Evolutionary conservation across 139 green algal genomes (phyloP).

Genomic region (Picochlorum sp.): DNA sequence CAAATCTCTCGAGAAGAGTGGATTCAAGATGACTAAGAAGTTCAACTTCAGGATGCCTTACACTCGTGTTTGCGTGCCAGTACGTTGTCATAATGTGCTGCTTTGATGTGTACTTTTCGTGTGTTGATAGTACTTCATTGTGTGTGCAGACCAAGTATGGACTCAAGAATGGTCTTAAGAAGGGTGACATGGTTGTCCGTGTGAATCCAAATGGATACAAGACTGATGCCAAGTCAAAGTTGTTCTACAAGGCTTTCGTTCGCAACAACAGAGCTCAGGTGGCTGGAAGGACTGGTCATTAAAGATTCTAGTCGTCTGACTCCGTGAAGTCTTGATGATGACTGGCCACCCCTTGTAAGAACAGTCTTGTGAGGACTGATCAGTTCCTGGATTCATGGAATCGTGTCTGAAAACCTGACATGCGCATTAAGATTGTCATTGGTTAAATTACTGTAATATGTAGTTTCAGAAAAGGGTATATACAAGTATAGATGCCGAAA

Average conservation of each 20-base stretch:
- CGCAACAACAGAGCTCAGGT: background rate
- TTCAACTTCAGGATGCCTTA: conserved; percentile 1
- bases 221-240: background rate
- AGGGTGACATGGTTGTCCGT: background rate
- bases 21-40: background rate
- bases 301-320: background rate
- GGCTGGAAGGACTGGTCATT: background rate
- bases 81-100: background rate
- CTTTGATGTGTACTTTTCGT: no score
- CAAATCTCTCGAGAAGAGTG: background rate
- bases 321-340: no score
- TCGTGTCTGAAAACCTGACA: no score
- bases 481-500: no score
- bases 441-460: no score
- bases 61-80: background rate
- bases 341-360: no score
- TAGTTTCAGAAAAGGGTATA: no score
- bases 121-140: background rate
- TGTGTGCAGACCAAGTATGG: background rate
- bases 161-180: conserved; percentile 1
- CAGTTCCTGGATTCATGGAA: no score
- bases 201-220: conserved; percentile 6
- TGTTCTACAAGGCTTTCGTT: conserved; percentile 1
- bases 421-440: no score
- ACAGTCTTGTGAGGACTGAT: no score